Evolutionary conservation across 176 grass and related monocot species (phyloP).

Genomic region (Juncus inflexus): DNA sequence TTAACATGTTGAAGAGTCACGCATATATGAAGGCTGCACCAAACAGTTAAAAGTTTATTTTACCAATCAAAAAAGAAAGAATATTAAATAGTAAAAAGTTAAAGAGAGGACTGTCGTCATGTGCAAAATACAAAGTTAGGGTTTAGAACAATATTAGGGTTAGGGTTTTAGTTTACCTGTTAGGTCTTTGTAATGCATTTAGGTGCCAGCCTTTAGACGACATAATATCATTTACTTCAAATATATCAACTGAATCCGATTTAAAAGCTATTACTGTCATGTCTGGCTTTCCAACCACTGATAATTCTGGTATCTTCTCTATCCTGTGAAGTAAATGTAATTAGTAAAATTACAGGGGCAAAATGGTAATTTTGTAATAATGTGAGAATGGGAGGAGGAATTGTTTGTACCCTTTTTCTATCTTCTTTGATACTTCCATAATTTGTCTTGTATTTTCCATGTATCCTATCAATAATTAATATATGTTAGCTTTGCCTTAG

Average conservation of each 20-base stretch:
- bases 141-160: neutral
- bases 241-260: constrained; percentile 66
- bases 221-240: constrained; percentile 98
- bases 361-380: neutral
- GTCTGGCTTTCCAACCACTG: constrained; percentile 80
- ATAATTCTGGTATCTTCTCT: constrained; percentile 68
- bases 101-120: neutral
- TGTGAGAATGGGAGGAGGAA: constrained; percentile 14
- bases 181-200: constrained; percentile 74
- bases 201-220: constrained; percentile 94
- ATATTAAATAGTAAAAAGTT: neutral
- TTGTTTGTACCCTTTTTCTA: constrained; percentile 68
- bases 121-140: neutral
- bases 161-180: constrained; percentile 25
- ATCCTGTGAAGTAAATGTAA: constrained; percentile 41
- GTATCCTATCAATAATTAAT: constrained; percentile 48
- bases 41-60: neutral
- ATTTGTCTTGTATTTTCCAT: constrained; percentile 75
- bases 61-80: neutral
- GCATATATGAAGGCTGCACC: constrained; percentile 81
- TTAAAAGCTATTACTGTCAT: constrained; percentile 88
- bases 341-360: constrained; percentile 14
- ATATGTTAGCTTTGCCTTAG: neutral
- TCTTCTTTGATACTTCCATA: constrained; percentile 93
- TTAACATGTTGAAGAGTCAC: constrained; percentile 78